Percentiles rank a stretch among this genome's conserved stretches.
These are phyloP conservation scores for Phaseolus coccineus DNA, from an alignment of 331 rosid genomes.

Conservation along the genomic window DNA sequence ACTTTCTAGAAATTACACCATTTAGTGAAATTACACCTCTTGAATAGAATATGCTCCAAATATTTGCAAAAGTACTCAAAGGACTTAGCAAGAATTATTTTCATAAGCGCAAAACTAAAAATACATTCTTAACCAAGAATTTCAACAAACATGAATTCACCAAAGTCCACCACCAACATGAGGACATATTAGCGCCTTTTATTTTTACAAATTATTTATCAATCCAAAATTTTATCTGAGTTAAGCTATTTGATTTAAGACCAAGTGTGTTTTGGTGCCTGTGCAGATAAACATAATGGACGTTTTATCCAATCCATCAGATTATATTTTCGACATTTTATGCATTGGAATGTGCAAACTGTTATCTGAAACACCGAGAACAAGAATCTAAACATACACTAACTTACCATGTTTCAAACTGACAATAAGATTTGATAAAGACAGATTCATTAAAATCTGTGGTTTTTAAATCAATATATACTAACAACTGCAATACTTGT, in stretches of 20 bases:
- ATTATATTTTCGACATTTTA: no score
- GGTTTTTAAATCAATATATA: not conserved
- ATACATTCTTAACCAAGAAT: constrained; percentile 3
- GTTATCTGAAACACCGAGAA: no score
- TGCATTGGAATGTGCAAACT: no score
- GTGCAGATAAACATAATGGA: no score
- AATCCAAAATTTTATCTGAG: not conserved
- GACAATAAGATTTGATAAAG: not conserved
- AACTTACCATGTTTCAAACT: not conserved
- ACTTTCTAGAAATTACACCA: not conserved
- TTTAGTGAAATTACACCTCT: constrained; percentile 25
- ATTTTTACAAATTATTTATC: not conserved
- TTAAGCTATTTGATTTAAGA: not conserved
- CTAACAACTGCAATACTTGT: constrained; percentile 13
- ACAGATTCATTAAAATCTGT: not conserved
- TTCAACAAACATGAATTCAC: constrained; percentile 12
- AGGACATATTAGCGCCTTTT: not conserved
- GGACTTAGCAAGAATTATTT: not conserved
- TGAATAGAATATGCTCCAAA: constrained; percentile 25
- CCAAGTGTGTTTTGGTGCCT: not conserved
- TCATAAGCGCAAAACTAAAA: constrained; percentile 1
- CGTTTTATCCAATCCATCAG: no score
- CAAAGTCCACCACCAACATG: not conserved
- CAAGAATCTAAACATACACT: no score
- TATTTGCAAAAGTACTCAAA: constrained; percentile 13